Conservation (phyloP, 257 asterid genomes). For the Solanum sejunctum region DNA sequence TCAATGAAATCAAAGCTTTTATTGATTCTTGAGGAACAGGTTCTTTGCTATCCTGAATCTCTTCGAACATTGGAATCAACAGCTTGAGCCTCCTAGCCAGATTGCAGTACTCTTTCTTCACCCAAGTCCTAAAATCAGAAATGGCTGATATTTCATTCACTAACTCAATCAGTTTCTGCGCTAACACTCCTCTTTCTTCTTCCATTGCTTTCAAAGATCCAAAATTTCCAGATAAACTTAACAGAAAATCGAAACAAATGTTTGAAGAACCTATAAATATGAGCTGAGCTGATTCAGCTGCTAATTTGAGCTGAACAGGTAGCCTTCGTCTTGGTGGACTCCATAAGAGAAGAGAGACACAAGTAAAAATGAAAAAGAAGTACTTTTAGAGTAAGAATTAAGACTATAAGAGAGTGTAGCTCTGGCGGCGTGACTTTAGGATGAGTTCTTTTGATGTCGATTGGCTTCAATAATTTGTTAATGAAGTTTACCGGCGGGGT, state of each 20-base stretch:
- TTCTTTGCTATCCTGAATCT: conserved; percentile 71
- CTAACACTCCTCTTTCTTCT: conserved; percentile 46
- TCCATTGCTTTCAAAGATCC: conserved; percentile 32
- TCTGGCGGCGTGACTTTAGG: background rate
- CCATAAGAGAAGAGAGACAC: background rate
- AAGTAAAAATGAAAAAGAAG: background rate
- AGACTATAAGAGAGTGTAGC: background rate
- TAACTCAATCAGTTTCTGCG: conserved; percentile 37
- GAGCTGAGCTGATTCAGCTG: background rate
- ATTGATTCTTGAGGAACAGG: conserved; percentile 36
- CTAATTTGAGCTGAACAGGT: background rate
- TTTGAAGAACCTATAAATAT: background rate
- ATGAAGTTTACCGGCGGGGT: background rate
- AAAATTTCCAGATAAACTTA: conserved; percentile 3
- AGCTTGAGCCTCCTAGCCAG: conserved; percentile 86
- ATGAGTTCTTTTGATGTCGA: background rate
- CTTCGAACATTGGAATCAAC: conserved; percentile 92
- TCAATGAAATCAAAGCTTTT: conserved; percentile 32
- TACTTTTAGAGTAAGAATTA: background rate
- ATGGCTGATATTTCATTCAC: conserved; percentile 64
- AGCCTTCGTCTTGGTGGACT: background rate
- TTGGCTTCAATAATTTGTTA: background rate
- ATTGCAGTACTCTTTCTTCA: conserved; percentile 82
- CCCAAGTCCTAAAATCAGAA: conserved; percentile 49
- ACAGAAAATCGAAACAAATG: background rate